phyloP scores from a whole-genome alignment of 352 stramenopile species.

The Phytophthora cactorum region DNA sequence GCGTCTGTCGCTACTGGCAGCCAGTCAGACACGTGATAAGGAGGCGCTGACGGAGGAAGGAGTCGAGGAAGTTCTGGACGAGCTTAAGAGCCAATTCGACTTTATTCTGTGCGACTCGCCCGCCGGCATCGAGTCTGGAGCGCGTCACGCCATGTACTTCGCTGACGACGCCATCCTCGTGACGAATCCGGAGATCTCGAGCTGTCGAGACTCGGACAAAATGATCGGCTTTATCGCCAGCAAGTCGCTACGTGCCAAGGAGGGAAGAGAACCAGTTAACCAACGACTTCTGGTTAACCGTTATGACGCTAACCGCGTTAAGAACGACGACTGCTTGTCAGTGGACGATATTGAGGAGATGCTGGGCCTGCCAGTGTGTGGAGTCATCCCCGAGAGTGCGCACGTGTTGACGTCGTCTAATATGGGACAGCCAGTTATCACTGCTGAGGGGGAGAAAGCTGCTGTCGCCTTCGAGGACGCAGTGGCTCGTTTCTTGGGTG shows the following conservation, averaged over 20 bases:
- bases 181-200: conserved; percentile 94
- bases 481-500: conserved; percentile 90
- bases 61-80: conserved; percentile 84
- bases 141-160: conserved; percentile 94
- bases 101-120: conserved; percentile 93
- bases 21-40: conserved; percentile 92
- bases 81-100: conserved; percentile 86
- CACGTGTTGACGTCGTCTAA: conserved; percentile 94
- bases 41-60: conserved; percentile 90
- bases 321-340: conserved; percentile 90
- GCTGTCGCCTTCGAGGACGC: conserved; percentile 89
- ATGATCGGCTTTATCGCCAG: conserved; percentile 96
- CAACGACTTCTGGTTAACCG: conserved; percentile 92
- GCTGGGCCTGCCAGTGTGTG: conserved; percentile 88
- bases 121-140: conserved; percentile 90
- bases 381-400: conserved; percentile 91
- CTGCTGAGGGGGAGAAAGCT: conserved; percentile 69
- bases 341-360: conserved; percentile 95
- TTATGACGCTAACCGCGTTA: conserved; percentile 90
- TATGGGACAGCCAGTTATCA: conserved; percentile 93
- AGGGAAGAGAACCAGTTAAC: conserved; percentile 73
- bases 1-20: conserved; percentile 85
- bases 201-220: conserved; percentile 94
- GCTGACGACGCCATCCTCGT: conserved; percentile 93
- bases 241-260: conserved; percentile 86